Evolutionary conservation across 148 eudicot species (phyloP).

Genomic region (Chenopodium berlandieri): DNA sequence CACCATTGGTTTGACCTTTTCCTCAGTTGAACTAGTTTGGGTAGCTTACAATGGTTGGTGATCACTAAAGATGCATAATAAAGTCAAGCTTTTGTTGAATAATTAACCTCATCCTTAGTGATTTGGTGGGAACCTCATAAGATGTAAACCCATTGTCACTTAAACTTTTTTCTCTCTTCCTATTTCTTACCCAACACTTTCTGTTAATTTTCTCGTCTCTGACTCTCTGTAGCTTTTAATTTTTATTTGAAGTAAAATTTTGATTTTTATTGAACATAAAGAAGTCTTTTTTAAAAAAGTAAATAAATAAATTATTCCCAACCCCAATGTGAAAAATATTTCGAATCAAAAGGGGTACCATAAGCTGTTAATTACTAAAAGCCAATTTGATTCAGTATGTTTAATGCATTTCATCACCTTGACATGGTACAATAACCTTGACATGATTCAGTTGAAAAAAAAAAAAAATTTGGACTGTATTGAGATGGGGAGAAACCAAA

Average conservation of each 20-base stretch:
- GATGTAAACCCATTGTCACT: not conserved
- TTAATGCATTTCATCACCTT: not conserved
- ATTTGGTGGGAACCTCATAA: not conserved
- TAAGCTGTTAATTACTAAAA: not conserved
- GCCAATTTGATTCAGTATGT: not conserved
- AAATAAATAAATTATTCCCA: not conserved
- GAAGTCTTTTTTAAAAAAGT: too few relatives aligned
- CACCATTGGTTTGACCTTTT: constrained; percentile 11
- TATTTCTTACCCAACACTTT: too few relatives aligned
- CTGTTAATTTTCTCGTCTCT: too few relatives aligned
- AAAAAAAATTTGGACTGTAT: not conserved
- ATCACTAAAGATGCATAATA: not conserved
- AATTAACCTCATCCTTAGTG: not conserved
- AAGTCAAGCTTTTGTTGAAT: not conserved
- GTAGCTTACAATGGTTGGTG: constrained; percentile 9
- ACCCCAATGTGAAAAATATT: not conserved
- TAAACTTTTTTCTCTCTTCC: too few relatives aligned
- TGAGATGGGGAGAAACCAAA: too few relatives aligned
- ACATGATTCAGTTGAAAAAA: not conserved
- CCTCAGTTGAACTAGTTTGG: not conserved
- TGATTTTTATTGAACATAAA: too few relatives aligned
- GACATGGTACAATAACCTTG: not conserved
- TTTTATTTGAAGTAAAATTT: too few relatives aligned
- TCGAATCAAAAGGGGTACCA: not conserved
- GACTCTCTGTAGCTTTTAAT: too few relatives aligned